These are phyloP conservation scores for Fusarium drepaniforme DNA, from an alignment of 2,329 filamentous ascomycete genomes.

Conservation along the genomic window DNA sequence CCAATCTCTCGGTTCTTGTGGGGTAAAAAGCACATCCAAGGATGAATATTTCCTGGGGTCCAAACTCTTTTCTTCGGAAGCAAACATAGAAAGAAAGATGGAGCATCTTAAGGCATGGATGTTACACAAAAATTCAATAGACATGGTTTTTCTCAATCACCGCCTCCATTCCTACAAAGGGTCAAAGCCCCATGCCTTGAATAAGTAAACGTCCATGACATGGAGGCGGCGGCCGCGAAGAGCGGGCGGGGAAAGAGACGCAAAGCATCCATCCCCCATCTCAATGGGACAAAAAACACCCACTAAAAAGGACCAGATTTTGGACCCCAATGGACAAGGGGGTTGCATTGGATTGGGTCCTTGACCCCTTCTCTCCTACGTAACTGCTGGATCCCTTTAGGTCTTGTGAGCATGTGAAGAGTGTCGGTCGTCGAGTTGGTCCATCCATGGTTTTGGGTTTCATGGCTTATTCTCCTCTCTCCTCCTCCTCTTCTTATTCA, in stretches of 20 bases:
- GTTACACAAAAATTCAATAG: neutral
- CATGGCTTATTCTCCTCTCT: constrained; percentile 7
- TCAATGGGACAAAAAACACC: neutral
- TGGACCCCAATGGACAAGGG: constrained; percentile 19
- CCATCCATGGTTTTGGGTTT: constrained; percentile 11
- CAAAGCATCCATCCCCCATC: neutral
- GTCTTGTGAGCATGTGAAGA: constrained; percentile 43
- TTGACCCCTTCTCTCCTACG: constrained; percentile 21
- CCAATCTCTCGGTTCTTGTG: too few relatives aligned
- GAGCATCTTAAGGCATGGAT: neutral
- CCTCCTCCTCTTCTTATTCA: constrained; percentile 13
- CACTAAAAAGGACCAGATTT: constrained; percentile 3
- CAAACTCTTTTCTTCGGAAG: neutral
- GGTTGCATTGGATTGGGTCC: constrained; percentile 14
- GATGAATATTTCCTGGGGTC: neutral
- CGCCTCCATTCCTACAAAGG: neutral
- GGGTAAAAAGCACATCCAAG: constrained; percentile 4
- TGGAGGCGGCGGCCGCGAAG: neutral
- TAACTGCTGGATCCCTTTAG: constrained; percentile 31
- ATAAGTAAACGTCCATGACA: neutral
- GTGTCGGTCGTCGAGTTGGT: neutral
- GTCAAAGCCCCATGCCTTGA: neutral
- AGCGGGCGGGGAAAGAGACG: constrained; percentile 23
- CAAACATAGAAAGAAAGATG: neutral
- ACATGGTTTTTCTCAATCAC: neutral